These are phyloP conservation scores for Curvularia verruculosa DNA, from an alignment of 2,329 filamentous ascomycete genomes.

Conservation along the genomic window DNA sequence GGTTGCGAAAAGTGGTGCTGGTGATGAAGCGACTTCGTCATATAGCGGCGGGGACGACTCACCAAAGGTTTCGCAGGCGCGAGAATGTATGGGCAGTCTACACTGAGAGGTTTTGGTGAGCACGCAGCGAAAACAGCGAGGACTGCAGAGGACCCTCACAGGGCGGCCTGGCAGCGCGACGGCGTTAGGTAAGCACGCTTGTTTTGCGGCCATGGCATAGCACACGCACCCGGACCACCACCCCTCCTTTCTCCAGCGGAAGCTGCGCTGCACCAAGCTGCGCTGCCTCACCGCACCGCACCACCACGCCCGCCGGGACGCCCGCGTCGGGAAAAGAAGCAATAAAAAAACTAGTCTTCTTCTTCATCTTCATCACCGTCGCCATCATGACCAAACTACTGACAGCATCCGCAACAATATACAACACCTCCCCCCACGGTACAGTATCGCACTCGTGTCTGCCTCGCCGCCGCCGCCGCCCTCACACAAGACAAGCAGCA, in stretches of 20 bases:
- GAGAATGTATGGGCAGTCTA: slow-evolving; percentile 30
- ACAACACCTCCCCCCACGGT: too few relatives aligned
- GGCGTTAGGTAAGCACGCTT: slow-evolving; percentile 17
- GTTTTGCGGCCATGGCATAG: slow-evolving; percentile 21
- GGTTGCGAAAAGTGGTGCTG: slow-evolving; percentile 35
- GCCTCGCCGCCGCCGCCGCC: too few relatives aligned
- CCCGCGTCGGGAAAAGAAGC: too few relatives aligned
- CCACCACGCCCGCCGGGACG: slow-evolving; percentile 10
- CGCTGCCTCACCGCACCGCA: slow-evolving; percentile 22
- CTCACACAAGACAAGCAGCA: background rate
- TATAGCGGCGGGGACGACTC: slow-evolving; percentile 43
- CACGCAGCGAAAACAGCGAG: slow-evolving; percentile 12
- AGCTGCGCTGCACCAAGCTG: slow-evolving; percentile 17
- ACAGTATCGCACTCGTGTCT: too few relatives aligned
- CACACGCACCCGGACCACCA: slow-evolving; percentile 20
- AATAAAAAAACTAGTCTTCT: too few relatives aligned
- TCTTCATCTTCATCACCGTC: too few relatives aligned
- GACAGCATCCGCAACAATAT: too few relatives aligned
- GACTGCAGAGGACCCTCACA: slow-evolving; percentile 10
- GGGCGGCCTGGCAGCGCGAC: slow-evolving; percentile 4
- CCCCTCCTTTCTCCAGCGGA: slow-evolving; percentile 19
- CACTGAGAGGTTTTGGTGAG: slow-evolving; percentile 11
- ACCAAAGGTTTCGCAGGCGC: slow-evolving; percentile 40
- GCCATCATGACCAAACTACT: too few relatives aligned
- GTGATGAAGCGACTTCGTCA: slow-evolving; percentile 21